These are phyloP conservation scores for Hanseniaspora lindneri DNA, from an alignment of 805 yeast species.

Conservation along the genomic window DNA sequence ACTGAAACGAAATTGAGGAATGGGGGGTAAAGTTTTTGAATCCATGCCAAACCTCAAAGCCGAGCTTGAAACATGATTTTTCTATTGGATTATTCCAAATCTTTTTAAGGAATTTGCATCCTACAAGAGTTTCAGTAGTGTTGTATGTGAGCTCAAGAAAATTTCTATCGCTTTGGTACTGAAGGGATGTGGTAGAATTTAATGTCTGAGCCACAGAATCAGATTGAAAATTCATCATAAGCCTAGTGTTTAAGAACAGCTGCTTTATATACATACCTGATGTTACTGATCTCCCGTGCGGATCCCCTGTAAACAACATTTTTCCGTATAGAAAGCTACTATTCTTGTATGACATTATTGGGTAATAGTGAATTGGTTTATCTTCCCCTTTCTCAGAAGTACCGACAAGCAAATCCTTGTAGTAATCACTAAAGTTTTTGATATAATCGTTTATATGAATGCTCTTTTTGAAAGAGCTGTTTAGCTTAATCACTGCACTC, in stretches of 20 bases:
- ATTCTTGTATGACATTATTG: constrained; percentile 10
- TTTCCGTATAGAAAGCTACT: constrained; percentile 64
- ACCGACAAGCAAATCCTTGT: constrained; percentile 10
- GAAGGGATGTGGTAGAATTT: constrained; percentile 56
- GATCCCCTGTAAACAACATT: constrained; percentile 65
- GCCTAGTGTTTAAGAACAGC: constrained; percentile 46
- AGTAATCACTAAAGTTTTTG: neutral
- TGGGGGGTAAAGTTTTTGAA: constrained; percentile 79
- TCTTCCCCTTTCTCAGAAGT: neutral
- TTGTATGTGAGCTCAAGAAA: constrained; percentile 69
- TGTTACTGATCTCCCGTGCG: constrained; percentile 38
- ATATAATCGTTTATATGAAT: neutral
- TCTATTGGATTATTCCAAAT: constrained; percentile 33
- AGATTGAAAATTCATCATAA: constrained; percentile 39
- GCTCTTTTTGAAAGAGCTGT: neutral
- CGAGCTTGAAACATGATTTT: constrained; percentile 40
- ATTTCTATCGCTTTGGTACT: constrained; percentile 49
- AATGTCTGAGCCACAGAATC: neutral
- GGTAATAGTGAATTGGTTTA: neutral
- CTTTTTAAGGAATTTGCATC: constrained; percentile 68
- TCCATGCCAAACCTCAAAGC: constrained; percentile 85
- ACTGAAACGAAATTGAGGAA: constrained; percentile 69
- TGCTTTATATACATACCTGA: constrained; percentile 78
- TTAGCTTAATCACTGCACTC: neutral
- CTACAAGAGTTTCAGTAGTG: constrained; percentile 71